phyloP scores from a whole-genome alignment of 2,329 filamentous ascomycete species.

The Phyllachora maydis region DNA sequence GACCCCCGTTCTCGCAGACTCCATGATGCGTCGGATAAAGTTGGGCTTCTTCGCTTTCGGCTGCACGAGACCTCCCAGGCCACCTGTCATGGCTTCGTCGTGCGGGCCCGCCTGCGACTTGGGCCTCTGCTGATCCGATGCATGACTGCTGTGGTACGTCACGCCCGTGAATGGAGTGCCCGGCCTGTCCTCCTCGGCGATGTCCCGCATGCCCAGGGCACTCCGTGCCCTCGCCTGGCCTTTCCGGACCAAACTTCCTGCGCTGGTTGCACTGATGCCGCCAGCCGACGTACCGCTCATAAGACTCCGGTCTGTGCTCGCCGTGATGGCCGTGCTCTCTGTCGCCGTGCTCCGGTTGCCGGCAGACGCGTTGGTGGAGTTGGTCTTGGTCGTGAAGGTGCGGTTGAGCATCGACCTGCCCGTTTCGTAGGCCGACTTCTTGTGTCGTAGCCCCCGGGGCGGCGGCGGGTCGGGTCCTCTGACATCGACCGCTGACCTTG shows the following conservation, averaged over 20 bases:
- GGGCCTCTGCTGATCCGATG: conserved; percentile 33
- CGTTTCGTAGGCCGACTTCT: conserved; percentile 65
- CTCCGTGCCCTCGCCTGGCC: conserved; percentile 42
- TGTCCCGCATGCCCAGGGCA: conserved; percentile 38
- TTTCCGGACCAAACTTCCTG: conserved; percentile 74
- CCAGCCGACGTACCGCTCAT: conserved; percentile 90
- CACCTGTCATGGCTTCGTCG: conserved; percentile 43
- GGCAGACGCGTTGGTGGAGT: conserved; percentile 56
- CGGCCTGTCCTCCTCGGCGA: conserved; percentile 31
- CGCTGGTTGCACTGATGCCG: conserved; percentile 84
- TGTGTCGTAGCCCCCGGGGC: conserved; percentile 32
- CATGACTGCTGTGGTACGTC: conserved; percentile 85
- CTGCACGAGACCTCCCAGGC: conserved; percentile 56
- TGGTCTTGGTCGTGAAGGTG: conserved; percentile 79
- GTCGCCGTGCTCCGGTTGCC: conserved; percentile 55
- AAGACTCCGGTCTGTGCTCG: conserved; percentile 63
- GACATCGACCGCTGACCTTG: conserved; percentile 36
- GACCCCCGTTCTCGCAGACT: conserved; percentile 83
- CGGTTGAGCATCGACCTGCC: conserved; percentile 48
- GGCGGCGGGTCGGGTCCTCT: conserved; percentile 14
- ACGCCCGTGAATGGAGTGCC: conserved; percentile 52
- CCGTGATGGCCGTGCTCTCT: no score
- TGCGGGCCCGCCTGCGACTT: conserved; percentile 46
- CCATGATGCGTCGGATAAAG: conserved; percentile 90
- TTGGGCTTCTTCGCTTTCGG: conserved; percentile 69